Conservation (phyloP, 179 eudicot species). For the Spergularia azorica region DNA sequence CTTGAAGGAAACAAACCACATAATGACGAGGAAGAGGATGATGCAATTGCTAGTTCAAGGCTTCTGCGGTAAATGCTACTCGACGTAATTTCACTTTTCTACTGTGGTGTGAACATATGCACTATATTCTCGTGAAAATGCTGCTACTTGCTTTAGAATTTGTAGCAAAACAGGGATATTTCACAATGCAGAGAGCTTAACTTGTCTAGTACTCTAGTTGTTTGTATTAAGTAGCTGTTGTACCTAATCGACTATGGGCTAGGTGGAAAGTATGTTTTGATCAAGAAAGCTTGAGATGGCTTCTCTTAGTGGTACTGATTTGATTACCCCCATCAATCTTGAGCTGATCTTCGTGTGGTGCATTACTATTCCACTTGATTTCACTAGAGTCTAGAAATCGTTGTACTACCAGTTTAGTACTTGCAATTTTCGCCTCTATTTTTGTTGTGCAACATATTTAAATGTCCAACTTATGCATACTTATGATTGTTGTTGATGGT, state of each 20-base stretch:
- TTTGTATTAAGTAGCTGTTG: background rate
- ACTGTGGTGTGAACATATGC: background rate
- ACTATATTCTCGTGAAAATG: background rate
- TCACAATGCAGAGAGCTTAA: background rate
- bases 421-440: background rate
- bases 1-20: conserved; percentile 64
- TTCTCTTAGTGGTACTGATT: background rate
- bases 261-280: background rate
- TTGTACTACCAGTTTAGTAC: background rate
- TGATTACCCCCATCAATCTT: conserved; percentile 6
- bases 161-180: conserved; percentile 9
- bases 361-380: conserved; percentile 3
- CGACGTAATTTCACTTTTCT: conserved; percentile 12
- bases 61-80: conserved; percentile 50
- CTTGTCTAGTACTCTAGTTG: background rate
- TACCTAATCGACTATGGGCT: background rate
- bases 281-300: background rate
- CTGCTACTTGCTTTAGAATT: background rate
- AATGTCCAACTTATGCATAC: conserved; percentile 8
- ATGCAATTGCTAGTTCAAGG: conserved; percentile 39
- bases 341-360: background rate
- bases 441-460: background rate
- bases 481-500: conserved; percentile 21
- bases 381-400: background rate
- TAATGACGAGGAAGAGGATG: conserved; percentile 54